Base-by-base conservation (phyloP, 441 rosid genomes). In the Mallotus repandus region DNA sequence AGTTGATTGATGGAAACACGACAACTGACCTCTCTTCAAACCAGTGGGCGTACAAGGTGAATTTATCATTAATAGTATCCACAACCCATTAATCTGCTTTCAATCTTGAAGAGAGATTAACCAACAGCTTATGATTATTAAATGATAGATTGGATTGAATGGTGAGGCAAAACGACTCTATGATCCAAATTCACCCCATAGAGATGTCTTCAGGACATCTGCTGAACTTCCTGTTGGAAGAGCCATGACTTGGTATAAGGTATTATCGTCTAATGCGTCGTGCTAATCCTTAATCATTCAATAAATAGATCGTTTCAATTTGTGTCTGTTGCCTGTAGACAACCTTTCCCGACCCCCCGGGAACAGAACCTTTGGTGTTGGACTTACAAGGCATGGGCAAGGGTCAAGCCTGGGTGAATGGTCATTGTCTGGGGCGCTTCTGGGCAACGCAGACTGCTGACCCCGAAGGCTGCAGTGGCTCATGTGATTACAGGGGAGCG, bases 331-430 rank as follows among this genome's bases (percentile, higher is more conserved):
- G 10, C 48, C 7, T 59, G 15, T 80, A 90, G 94, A 88, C 94
- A 16, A 85, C 82, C 2, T 90, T 92, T 81, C 85, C 79, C 61
- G 88, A 91, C 60, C 97, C 96, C 0, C 86, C 88, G 16, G 97
- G 96, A 10, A 79, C 86, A 46, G 59, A 88, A 0, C 94, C 97
- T 0, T 73, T 92, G 66, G 94, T 92, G 67, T 73, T 92, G 63
- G 96, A 92, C 77, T 84, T 91, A 92, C 73, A 74, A 70, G 88
- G 91, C 67, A 90, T 90, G 98, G 91, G 94, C 18, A 92, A 92
- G 79, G 98, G 96, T 60, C 90, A 87, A 68, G 80, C 90, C 60
- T 92, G 96, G 97, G 83, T 89, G 65, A 92, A 92, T 56, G 98
- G 96, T 43, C 85, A 84, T 77, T 87, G 91, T 74, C 25, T 89